These are phyloP conservation scores for Thermomyces lanuginosus DNA, from an alignment of 2,329 filamentous ascomycete species.

Conservation along the genomic window DNA sequence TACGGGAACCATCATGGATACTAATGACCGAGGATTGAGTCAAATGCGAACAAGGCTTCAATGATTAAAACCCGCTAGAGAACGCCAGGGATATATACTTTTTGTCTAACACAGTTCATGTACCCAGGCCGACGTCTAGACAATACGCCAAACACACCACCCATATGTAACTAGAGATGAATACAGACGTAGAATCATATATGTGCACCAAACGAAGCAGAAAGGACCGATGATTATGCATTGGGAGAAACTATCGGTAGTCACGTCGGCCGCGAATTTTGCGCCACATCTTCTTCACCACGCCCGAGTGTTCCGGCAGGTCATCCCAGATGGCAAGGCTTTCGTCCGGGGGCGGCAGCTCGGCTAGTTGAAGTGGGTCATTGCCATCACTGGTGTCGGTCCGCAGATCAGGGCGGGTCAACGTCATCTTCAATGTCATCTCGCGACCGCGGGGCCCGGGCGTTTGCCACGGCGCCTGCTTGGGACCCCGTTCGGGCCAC, in stretches of 20 bases:
- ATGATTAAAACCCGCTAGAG: no score
- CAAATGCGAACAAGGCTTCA: no score
- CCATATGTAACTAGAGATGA: no score
- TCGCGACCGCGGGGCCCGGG: conserved; percentile 47
- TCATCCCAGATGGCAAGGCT: conserved; percentile 28
- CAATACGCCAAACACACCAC: no score
- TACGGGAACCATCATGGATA: no score
- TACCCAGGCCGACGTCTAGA: no score
- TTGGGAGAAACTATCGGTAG: conserved; percentile 6
- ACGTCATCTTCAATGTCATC: conserved; percentile 92
- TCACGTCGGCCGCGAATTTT: conserved; percentile 19
- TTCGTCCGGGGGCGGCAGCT: conserved; percentile 32
- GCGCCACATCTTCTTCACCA: conserved; percentile 30
- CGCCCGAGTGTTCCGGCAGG: conserved; percentile 22
- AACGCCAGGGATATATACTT: no score
- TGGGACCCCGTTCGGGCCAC: conserved; percentile 3
- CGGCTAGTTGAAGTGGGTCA: conserved; percentile 40
- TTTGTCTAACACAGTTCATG: no score
- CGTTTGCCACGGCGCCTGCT: conserved; percentile 11
- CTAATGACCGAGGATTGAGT: no score
- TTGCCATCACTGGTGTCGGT: conserved; percentile 24
- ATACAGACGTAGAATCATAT: no score
- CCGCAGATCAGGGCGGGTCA: conserved; percentile 75
- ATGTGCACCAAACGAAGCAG: no score
- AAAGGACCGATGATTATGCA: no score